Conservation (phyloP, 2,329 filamentous ascomycete species). For the Colletotrichum incanum region DNA sequence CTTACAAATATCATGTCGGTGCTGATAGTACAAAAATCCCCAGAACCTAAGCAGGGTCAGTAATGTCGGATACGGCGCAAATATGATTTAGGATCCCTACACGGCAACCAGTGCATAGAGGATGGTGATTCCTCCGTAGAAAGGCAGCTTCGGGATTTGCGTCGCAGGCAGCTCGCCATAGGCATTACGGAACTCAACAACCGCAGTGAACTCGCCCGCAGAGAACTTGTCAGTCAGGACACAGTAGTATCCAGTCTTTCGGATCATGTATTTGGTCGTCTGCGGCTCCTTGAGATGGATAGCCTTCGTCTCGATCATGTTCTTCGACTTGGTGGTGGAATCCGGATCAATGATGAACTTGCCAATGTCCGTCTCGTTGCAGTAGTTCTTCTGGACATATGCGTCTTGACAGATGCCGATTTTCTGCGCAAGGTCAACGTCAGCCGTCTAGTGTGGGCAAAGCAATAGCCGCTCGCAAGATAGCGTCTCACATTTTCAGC, state of each 20-base stretch:
- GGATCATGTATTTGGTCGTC: slow-evolving; percentile 85
- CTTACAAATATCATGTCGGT: slow-evolving; percentile 81
- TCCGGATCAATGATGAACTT: slow-evolving; percentile 87
- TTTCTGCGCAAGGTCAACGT: slow-evolving; percentile 52
- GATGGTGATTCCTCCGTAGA: slow-evolving; percentile 95
- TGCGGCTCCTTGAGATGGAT: slow-evolving; percentile 83
- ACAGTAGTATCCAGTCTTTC: slow-evolving; percentile 96
- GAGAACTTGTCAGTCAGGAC: slow-evolving; percentile 84
- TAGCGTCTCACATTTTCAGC: slow-evolving; percentile 65
- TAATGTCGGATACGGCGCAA: not conserved
- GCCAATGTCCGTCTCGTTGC: slow-evolving; percentile 83
- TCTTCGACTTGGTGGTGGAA: slow-evolving; percentile 79
- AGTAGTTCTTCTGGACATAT: slow-evolving; percentile 78
- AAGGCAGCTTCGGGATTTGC: slow-evolving; percentile 96
- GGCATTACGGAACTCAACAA: slow-evolving; percentile 94
- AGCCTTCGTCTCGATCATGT: slow-evolving; percentile 83
- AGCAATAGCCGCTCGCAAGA: not conserved
- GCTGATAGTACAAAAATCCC: slow-evolving; percentile 96
- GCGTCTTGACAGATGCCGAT: slow-evolving; percentile 81
- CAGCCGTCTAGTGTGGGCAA: slow-evolving; percentile 48
- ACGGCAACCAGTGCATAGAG: slow-evolving; percentile 89
- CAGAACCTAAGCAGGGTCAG: slow-evolving; percentile 74
- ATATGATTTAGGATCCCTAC: slow-evolving; percentile 57
- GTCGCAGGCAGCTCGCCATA: slow-evolving; percentile 96
- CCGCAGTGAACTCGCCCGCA: slow-evolving; percentile 79